Evolutionary conservation across 148 eudicot species (phyloP).

Genomic region (Amaranthus hypochondriacus): DNA sequence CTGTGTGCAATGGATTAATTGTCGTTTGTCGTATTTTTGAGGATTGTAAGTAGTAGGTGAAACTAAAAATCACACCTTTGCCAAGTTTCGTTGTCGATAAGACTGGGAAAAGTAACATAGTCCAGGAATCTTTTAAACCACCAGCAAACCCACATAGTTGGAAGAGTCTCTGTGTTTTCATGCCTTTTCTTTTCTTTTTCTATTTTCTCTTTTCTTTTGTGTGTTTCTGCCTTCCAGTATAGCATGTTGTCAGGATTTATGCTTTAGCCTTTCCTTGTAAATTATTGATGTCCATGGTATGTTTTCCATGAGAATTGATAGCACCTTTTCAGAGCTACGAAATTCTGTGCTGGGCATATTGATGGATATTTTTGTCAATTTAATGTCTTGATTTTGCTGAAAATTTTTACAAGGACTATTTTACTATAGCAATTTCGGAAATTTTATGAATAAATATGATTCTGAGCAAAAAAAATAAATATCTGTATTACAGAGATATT

Average conservation of each 20-base stretch:
- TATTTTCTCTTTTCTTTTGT: slow-evolving; percentile 15
- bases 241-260: slow-evolving; percentile 23
- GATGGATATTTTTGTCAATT: background rate
- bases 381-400: slow-evolving; percentile 3
- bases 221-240: slow-evolving; percentile 27
- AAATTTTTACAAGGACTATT: background rate
- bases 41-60: slow-evolving; percentile 26
- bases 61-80: slow-evolving; percentile 23
- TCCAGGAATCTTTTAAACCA: slow-evolving; percentile 29
- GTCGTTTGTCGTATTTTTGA: slow-evolving; percentile 22
- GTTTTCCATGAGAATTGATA: slow-evolving; percentile 11
- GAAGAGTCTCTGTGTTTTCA: slow-evolving; percentile 6
- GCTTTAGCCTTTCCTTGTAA: slow-evolving; percentile 26
- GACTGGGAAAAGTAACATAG: slow-evolving; percentile 26
- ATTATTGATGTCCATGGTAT: slow-evolving; percentile 19
- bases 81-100: slow-evolving; percentile 27
- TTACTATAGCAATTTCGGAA: background rate
- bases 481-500: background rate
- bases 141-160: slow-evolving; percentile 15
- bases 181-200: slow-evolving; percentile 17
- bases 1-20: slow-evolving; percentile 19
- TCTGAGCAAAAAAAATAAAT: background rate
- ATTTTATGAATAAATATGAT: background rate
- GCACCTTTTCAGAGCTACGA: slow-evolving; percentile 11
- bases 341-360: slow-evolving; percentile 18